Conservation (phyloP, 768 basidiomycete genomes). For the Suillus decipiens region DNA sequence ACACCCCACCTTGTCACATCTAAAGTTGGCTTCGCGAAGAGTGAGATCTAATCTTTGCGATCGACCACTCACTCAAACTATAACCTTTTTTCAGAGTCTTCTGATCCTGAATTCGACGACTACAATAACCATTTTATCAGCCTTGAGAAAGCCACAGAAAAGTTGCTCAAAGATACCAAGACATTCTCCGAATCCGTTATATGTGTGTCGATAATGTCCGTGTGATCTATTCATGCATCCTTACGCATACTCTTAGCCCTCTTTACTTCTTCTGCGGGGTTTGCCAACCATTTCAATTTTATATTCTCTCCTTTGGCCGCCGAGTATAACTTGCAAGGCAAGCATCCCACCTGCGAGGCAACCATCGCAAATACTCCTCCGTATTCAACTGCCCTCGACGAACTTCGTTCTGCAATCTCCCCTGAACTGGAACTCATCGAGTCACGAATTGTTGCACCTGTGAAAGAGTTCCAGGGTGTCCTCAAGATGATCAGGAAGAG, state of each 20-base stretch:
- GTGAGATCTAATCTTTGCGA: slow-evolving; percentile 40
- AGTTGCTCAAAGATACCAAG: slow-evolving; percentile 90
- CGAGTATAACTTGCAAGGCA: slow-evolving; percentile 79
- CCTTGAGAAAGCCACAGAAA: slow-evolving; percentile 82
- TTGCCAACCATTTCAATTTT: slow-evolving; percentile 60
- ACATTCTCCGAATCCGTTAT: slow-evolving; percentile 83
- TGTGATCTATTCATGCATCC: slow-evolving; percentile 4
- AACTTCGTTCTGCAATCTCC: slow-evolving; percentile 71
- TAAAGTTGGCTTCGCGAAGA: slow-evolving; percentile 91
- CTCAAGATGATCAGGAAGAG: slow-evolving; percentile 91
- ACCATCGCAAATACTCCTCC: slow-evolving; percentile 77
- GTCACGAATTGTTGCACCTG: slow-evolving; percentile 78
- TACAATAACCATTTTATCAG: slow-evolving; percentile 74
- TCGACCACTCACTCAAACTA: slow-evolving; percentile 7
- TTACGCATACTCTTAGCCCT: slow-evolving; percentile 45
- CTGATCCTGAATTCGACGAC: slow-evolving; percentile 90
- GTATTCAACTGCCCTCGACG: slow-evolving; percentile 77
- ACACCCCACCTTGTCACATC: slow-evolving; percentile 89
- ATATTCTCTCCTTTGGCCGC: slow-evolving; percentile 67
- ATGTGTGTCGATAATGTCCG: slow-evolving; percentile 37
- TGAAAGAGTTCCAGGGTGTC: slow-evolving; percentile 85
- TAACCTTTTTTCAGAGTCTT: slow-evolving; percentile 56
- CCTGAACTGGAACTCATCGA: slow-evolving; percentile 97
- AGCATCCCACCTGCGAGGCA: slow-evolving; percentile 73
- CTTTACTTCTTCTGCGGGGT: slow-evolving; percentile 64